phyloP scores from a whole-genome alignment of 2,329 filamentous ascomycete genomes.

The Colletotrichum karsti region DNA sequence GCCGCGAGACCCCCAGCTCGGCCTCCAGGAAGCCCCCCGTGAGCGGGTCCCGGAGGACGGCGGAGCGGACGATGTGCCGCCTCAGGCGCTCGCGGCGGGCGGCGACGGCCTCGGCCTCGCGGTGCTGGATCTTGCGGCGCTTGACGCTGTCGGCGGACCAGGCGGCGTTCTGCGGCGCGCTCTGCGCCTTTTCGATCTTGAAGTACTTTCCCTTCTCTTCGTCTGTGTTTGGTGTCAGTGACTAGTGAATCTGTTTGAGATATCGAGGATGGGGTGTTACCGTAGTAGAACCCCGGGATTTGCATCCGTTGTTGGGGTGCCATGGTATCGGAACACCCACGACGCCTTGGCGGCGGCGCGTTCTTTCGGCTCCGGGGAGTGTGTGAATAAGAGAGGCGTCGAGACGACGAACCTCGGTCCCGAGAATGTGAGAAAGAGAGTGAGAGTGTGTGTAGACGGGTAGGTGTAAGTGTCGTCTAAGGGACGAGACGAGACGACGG shows the following conservation, averaged over 20 bases:
- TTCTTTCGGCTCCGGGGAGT: background rate
- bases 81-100: constrained; percentile 40
- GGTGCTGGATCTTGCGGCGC: constrained; percentile 57
- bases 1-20: constrained; percentile 40
- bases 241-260: background rate
- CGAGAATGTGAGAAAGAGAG: background rate
- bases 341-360: background rate
- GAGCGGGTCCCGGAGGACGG: constrained; percentile 37
- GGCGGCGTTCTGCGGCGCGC: constrained; percentile 55
- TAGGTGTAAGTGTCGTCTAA: background rate
- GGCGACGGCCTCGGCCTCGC: constrained; percentile 39
- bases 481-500: background rate
- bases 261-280: constrained; percentile 38
- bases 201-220: constrained; percentile 72
- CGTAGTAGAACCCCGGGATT: constrained; percentile 65
- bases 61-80: constrained; percentile 48
- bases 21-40: constrained; percentile 42
- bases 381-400: background rate
- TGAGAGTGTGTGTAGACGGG: too few species aligned
- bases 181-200: constrained; percentile 67
- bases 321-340: constrained; percentile 5
- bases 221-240: constrained; percentile 45
- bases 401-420: background rate
- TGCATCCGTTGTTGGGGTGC: constrained; percentile 32
- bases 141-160: constrained; percentile 70